Evolutionary conservation across 306 rosid genomes (phyloP).

Genomic region (Cicer cuneatum): DNA sequence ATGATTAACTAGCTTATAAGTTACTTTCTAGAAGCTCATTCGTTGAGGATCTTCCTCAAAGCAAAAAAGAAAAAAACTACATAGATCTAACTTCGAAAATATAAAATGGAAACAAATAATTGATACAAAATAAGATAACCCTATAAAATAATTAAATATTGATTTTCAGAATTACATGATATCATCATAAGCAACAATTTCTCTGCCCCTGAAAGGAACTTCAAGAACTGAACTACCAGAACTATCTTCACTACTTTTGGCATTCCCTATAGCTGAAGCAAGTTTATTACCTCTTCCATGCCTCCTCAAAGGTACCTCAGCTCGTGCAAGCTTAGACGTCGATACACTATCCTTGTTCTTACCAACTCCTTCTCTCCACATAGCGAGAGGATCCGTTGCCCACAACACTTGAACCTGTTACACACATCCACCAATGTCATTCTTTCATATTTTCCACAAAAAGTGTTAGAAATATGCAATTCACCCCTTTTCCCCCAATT

Average conservation of each 20-base stretch:
- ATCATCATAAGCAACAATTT: slow-evolving; percentile 89
- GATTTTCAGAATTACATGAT: slow-evolving; percentile 52
- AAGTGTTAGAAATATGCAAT: slow-evolving; percentile 8
- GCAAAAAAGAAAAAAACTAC: background rate
- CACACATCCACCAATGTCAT: slow-evolving; percentile 1
- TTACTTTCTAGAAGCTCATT: slow-evolving; percentile 40
- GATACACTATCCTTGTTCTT: slow-evolving; percentile 59
- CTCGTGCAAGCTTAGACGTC: slow-evolving; percentile 78
- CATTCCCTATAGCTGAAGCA: slow-evolving; percentile 71
- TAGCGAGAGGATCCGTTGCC: slow-evolving; percentile 83
- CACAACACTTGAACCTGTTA: slow-evolving; percentile 81
- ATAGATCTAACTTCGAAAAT: slow-evolving; percentile 23
- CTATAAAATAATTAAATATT: slow-evolving; percentile 11
- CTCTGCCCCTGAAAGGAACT: slow-evolving; percentile 70
- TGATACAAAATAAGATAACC: slow-evolving; percentile 41
- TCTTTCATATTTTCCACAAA: slow-evolving; percentile 10
- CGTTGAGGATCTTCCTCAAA: slow-evolving; percentile 20
- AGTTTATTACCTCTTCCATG: slow-evolving; percentile 82
- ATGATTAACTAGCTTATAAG: slow-evolving; percentile 26
- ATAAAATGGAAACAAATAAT: background rate
- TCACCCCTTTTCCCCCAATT: slow-evolving; percentile 17
- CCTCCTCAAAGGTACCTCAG: slow-evolving; percentile 79
- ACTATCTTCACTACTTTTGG: slow-evolving; percentile 49
- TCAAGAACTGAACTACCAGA: slow-evolving; percentile 52
- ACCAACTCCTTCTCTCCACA: slow-evolving; percentile 91